phyloP scores from a whole-genome alignment of 1,139 yeast species.

The Yamadazyma sp. region DNA sequence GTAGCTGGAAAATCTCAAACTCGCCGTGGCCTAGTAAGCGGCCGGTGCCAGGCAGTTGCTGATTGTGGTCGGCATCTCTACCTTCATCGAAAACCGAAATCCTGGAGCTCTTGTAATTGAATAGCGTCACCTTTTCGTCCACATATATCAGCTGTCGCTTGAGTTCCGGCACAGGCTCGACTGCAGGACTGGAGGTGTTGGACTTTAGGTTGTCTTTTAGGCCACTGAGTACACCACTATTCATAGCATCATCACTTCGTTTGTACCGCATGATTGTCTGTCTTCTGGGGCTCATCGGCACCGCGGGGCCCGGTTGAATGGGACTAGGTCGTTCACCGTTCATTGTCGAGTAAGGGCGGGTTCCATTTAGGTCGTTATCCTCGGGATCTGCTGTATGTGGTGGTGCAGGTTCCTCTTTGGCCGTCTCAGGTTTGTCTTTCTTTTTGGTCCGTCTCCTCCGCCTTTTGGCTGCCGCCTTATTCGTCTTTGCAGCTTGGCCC shows the following conservation, averaged over 20 bases:
- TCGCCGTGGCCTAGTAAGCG: slow-evolving; percentile 60
- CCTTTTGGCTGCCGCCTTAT: slow-evolving; percentile 2
- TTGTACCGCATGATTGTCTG: slow-evolving; percentile 43
- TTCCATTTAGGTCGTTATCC: too few species aligned
- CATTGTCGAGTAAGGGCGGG: too few species aligned
- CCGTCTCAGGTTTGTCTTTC: neutral
- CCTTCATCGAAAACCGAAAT: slow-evolving; percentile 47
- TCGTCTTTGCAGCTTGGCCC: too few species aligned
- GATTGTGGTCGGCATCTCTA: slow-evolving; percentile 17
- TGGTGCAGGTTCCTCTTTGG: too few species aligned
- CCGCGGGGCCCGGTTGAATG: neutral
- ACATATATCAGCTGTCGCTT: slow-evolving; percentile 17
- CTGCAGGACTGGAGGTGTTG: neutral
- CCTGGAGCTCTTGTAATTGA: slow-evolving; percentile 36
- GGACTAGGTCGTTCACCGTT: too few species aligned
- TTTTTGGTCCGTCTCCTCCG: slow-evolving; percentile 9
- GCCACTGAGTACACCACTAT: slow-evolving; percentile 24
- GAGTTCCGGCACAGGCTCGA: neutral
- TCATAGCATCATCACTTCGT: slow-evolving; percentile 28
- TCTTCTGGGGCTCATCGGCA: slow-evolving; percentile 36
- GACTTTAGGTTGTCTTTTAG: slow-evolving; percentile 26
- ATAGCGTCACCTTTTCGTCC: slow-evolving; percentile 41
- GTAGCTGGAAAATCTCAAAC: slow-evolving; percentile 64
- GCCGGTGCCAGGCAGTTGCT: slow-evolving; percentile 31
- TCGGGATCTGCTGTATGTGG: too few species aligned